Evolutionary conservation across 2,329 filamentous ascomycete genomes (phyloP).

Genomic region (Fusarium fujikuroi): DNA sequence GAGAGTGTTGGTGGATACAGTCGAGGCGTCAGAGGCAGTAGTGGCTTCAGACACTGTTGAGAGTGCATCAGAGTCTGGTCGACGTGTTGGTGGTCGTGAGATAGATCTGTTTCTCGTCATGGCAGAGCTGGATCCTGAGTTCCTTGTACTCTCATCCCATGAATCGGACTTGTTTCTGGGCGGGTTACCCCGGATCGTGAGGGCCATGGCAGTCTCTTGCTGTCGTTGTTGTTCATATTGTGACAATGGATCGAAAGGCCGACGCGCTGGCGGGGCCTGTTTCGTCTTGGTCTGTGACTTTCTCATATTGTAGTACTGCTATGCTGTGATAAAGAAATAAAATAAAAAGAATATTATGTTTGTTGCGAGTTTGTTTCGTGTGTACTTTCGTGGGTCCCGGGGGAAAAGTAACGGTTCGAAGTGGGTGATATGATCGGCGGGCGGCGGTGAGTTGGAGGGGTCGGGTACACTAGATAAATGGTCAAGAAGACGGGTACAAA

Average conservation of each 20-base stretch:
- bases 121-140: constrained; percentile 20
- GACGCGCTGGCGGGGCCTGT: constrained; percentile 12
- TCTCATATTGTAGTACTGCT: constrained; percentile 27
- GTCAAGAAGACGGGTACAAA: constrained; percentile 4
- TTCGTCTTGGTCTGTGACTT: constrained; percentile 35
- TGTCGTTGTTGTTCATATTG: constrained; percentile 38
- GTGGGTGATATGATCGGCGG: constrained; percentile 27
- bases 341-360: constrained; percentile 11
- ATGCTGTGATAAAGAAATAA: neutral
- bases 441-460: constrained; percentile 22
- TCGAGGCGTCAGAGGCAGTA: constrained; percentile 23
- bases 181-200: constrained; percentile 42
- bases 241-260: constrained; percentile 33
- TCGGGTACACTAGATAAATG: constrained; percentile 34
- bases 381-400: constrained; percentile 22
- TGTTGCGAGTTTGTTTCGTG: constrained; percentile 8
- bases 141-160: constrained; percentile 30
- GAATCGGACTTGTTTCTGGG: constrained; percentile 37
- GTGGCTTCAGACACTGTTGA: constrained; percentile 44
- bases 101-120: constrained; percentile 32
- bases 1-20: constrained; percentile 4
- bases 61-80: constrained; percentile 35
- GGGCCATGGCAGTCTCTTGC: constrained; percentile 38
- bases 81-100: constrained; percentile 35
- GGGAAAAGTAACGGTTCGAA: constrained; percentile 1